Evolutionary conservation across 2,329 filamentous ascomycete genomes (phyloP), one percentile per base, ranked within the genome.

Genomic region (Lithohypha guttulata): DNA sequence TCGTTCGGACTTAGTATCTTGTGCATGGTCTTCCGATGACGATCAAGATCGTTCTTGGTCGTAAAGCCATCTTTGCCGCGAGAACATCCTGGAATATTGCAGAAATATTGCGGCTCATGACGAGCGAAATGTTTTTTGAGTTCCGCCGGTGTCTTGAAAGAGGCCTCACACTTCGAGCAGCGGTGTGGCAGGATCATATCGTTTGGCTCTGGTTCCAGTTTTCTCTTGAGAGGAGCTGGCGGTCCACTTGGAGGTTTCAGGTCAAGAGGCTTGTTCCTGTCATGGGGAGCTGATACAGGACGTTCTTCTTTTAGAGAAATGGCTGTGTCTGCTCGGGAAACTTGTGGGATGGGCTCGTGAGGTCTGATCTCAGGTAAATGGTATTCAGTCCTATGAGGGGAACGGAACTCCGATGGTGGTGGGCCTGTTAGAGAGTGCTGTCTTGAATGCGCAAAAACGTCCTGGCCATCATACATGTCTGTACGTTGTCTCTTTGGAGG

Each of bases 41-140:
- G 0, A 85, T 89, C 83, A 83, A 93, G 51, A 93, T 91, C 53
- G 83, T 73, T n/a, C 81, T 84, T 9, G 82, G 84, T 93, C 13
- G 79, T 78, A 52, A 93, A 94, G 0, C 84, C 84, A 45, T 74
- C 66, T 4, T 57, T 62, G 13, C 43, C 49, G 9, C 77, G 68
- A 18, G 53, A 48, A 56, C 85, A 93, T 3, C 62, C 62, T 1
- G 56, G 47, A 17, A 73, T 59, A 3, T 67, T 53, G 53, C 86
- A 94, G 42, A 61, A 69, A 55, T 71, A 75, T 0, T 77, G 74
- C 49, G 81, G 86, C 1, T 62, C 66, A 56, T 93, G 84, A 34
- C 78, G 77, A 14, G 78, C 68, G 31, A 67, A 59, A 51, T 93
- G 84, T 58, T 93, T 93, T 43, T 33, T 33, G n/a, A 33, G 13